A percentile compares a stretch with the other conserved stretches of the same genome.
These are phyloP conservation scores for Adansonia madagascariensis DNA, from an alignment of 441 rosid species.

Conservation along the genomic window DNA sequence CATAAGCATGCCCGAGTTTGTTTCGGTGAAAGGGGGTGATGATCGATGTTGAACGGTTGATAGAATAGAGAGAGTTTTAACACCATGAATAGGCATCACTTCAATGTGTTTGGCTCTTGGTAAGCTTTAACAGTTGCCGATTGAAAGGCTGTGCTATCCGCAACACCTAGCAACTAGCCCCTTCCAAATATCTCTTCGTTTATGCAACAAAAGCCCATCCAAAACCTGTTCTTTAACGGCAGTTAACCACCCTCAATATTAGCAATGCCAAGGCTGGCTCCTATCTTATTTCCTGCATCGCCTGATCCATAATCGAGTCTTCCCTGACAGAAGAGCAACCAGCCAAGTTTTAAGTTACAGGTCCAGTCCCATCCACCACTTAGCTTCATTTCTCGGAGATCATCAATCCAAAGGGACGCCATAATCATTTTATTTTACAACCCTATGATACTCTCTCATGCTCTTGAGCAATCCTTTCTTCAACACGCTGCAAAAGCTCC, in stretches of 20 bases:
- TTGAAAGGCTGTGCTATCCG: not conserved
- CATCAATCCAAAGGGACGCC: not conserved
- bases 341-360: slow-evolving; percentile 2
- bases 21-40: slow-evolving; percentile 9
- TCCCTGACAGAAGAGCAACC: slow-evolving; percentile 13
- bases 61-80: not conserved
- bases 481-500: slow-evolving; percentile 72
- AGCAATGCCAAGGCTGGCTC: not conserved
- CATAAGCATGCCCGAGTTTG: not conserved
- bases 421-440: slow-evolving; percentile 13
- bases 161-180: not conserved
- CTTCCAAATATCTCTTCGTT: not conserved
- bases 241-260: not conserved
- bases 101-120: not conserved
- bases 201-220: not conserved
- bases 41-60: not conserved
- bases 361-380: not conserved
- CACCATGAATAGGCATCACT: not conserved
- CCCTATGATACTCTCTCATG: slow-evolving; percentile 43
- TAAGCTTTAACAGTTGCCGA: not conserved
- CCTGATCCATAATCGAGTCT: not conserved
- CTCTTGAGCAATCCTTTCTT: slow-evolving; percentile 52
- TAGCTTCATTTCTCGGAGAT: slow-evolving; percentile 12
- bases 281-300: slow-evolving; percentile 3
- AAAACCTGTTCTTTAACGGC: not conserved